Evolutionary conservation across 1,139 yeast species (phyloP), one percentile per base, ranked within the genome.

Genomic region (Kodamaea anthophila): DNA sequence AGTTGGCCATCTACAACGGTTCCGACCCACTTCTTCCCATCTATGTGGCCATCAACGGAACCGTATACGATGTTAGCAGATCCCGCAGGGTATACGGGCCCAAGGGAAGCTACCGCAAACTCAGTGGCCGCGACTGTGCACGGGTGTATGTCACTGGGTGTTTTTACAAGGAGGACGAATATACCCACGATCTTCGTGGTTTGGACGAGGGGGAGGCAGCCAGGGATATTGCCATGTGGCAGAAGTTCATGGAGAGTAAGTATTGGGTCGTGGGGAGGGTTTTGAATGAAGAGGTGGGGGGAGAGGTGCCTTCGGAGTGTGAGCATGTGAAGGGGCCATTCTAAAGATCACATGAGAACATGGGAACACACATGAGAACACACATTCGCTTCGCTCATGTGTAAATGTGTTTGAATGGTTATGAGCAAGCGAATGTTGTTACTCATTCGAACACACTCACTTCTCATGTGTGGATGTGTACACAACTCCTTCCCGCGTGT

Each of bases 81-180:
- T 60, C 72, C n/a, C 58, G 65, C 2, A 54, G 48, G 2, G 57
- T 78, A 2, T 84, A 85, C 49, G 86, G 86, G 0, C 81, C 83
- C 0, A 59, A 64, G 1, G 87, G 87, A 0, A 52, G 78, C 1
- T 84, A 84, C 49, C 50, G 60, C 4, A 58, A 65, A 31, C 72
- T 85, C 46, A 68, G 77, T 14, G 94, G 94, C 1, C 59, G 57
- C 28, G 94, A 85, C 49, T 71, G 76, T 25, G 80, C 91, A 0
- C 57, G 94, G 27, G 86, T 86, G 15, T 78, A 74, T 44, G 80
- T 77, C 4, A 84, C 91, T 1, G 93, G 93, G 4, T 84, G 94
- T 46, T 73, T 84, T 41, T 51, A 57, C 24, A 65, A 70, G 13
- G 65, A 60, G 11, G 75, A 70, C 30, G 77, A 75, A 41, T 61